These are phyloP conservation scores for Leavenworthia alabamica DNA, from an alignment of 345 rosid species.

Conservation along the genomic window DNA sequence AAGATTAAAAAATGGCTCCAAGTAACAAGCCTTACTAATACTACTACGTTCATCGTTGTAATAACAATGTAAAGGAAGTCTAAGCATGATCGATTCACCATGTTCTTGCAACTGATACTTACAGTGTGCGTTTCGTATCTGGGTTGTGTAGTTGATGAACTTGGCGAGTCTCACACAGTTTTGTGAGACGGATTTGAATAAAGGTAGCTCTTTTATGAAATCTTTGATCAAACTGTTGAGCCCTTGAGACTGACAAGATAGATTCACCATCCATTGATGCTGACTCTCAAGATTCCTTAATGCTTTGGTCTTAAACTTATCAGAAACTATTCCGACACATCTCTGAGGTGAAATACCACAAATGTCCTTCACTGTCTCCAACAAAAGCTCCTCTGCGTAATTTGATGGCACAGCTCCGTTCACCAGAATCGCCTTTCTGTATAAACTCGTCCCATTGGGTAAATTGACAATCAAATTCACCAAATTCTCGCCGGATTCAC, in stretches of 20 bases:
- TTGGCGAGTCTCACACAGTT: conserved; percentile 66
- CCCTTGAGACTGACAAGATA: conserved; percentile 84
- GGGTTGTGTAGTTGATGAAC: conserved; percentile 60
- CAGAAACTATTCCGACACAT: conserved; percentile 92
- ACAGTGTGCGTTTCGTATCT: conserved; percentile 53
- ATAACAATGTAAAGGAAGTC: conserved; percentile 52
- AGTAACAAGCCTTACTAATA: conserved; percentile 20
- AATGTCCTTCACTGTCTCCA: conserved; percentile 75
- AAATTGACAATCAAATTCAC: conserved; percentile 80
- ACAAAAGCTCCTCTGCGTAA: conserved; percentile 80
- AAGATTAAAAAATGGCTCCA: conserved; percentile 51
- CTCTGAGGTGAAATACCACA: conserved; percentile 78
- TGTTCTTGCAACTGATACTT: conserved; percentile 82
- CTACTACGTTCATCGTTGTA: conserved; percentile 30
- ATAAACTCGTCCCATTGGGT: conserved; percentile 96
- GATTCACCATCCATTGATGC: conserved; percentile 95
- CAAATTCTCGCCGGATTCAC: conserved; percentile 40
- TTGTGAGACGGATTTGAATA: conserved; percentile 53
- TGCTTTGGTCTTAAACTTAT: conserved; percentile 80
- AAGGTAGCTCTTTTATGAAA: conserved; percentile 64
- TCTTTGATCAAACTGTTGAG: conserved; percentile 73
- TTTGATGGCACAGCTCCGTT: conserved; percentile 63
- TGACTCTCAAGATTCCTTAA: conserved; percentile 75
- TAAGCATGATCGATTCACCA: conserved; percentile 51
- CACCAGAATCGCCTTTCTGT: conserved; percentile 63